These are phyloP conservation scores for Penicillium salamii DNA, from an alignment of 495 filamentous ascomycete genomes.

Conservation along the genomic window DNA sequence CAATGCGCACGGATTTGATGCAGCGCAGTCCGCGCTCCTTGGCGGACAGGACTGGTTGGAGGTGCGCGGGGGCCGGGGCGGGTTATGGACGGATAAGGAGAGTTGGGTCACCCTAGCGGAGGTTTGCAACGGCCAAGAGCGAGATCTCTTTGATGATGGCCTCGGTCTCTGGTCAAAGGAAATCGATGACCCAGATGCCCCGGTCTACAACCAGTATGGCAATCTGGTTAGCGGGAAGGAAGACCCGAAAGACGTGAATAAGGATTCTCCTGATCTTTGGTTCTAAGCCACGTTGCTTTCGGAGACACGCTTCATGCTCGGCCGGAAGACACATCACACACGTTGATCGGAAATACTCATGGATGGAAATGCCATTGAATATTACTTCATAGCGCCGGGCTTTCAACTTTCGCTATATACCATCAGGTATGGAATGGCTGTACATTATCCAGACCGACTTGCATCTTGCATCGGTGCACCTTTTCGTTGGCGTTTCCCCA, in stretches of 20 bases:
- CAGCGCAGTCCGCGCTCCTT: slow-evolving; percentile 40
- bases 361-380: too few species aligned
- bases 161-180: slow-evolving; percentile 52
- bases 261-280: neutral
- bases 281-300: neutral
- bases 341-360: too few species aligned
- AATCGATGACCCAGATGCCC: slow-evolving; percentile 62
- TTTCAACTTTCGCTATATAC: too few species aligned
- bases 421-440: too few species aligned
- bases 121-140: slow-evolving; percentile 50
- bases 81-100: slow-evolving; percentile 57
- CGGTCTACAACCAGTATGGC: slow-evolving; percentile 44
- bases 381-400: too few species aligned
- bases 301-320: too few species aligned
- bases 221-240: slow-evolving; percentile 42
- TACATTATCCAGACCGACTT: too few species aligned
- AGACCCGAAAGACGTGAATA: neutral
- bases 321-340: too few species aligned
- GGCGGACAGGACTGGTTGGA: slow-evolving; percentile 55
- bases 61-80: slow-evolving; percentile 52
- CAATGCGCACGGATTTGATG: slow-evolving; percentile 39
- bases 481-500: too few species aligned
- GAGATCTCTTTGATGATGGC: slow-evolving; percentile 48
- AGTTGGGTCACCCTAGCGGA: slow-evolving; percentile 55
- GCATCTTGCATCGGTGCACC: too few species aligned